Evolutionary conservation across 2,329 filamentous ascomycete species (phyloP), one percentile per base, ranked within the genome.

Genomic region (Cryphonectria radicalis): DNA sequence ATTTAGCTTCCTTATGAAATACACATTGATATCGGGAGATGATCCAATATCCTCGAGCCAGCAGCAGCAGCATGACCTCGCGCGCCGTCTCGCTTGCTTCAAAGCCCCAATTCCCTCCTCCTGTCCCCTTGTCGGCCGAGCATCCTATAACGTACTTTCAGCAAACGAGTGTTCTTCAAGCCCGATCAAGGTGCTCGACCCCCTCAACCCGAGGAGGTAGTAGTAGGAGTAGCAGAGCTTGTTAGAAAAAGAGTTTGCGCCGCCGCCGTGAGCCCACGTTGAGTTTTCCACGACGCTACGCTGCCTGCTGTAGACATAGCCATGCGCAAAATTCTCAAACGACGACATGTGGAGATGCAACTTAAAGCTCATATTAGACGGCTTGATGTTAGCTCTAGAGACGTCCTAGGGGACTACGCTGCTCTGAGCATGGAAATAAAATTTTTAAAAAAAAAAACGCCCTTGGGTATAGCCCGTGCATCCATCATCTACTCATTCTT

Each of bases 381-480:
- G 40, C 40, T 64, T 19, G n/a, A 32, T 46, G 40, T 40, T 32
- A n/a, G 22, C 40, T 19, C 62, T 19, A 32, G 37, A 42, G 25
- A 64, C 22, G 17, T 14, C 46, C 62, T 40, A 32, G 37, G 5
- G 17, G 22, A 28, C 4, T 32, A n/a, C 35, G 50, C 19, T 32
- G 40, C 55, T 46, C 22, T 22, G 14, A 46, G 40, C 40, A 60
- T 50, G n/a, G n/a, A 40, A n/a, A 60, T 28, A 28, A 28, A 28
- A 1, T 28, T 28, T 28, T 35, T 14, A 35, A 57, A 3, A 8
- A 35, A 59, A 8, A 35, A 35, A 67, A 67, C 53, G 37, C 25
- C 66, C 11, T 8, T 50, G 66, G 55, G 59, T 67, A 67, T 67
- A 67, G 55, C 66, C 40, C 57, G 11, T 35, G 43, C 66, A 67